phyloP scores from a whole-genome alignment of 75 land plant genomes.

The Chamaecyparis obtusa region DNA sequence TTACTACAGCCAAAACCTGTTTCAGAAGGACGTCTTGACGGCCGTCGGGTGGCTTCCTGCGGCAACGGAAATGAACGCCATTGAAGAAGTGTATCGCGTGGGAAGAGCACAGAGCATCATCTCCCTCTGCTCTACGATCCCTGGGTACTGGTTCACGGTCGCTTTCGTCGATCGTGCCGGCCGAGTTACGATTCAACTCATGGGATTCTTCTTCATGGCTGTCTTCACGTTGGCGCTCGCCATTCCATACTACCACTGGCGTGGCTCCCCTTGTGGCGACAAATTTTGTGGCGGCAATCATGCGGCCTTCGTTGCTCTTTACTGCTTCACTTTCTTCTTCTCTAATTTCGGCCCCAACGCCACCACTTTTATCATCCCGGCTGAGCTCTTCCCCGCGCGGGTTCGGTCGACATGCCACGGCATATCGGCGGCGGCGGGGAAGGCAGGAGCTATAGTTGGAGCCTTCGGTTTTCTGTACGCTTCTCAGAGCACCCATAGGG shows the following conservation, averaged over 20 bases:
- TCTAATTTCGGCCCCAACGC: slow-evolving; percentile 34
- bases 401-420: slow-evolving; percentile 44
- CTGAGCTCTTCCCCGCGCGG: slow-evolving; percentile 46
- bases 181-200: slow-evolving; percentile 45
- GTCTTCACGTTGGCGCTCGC: slow-evolving; percentile 68
- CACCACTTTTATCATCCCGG: slow-evolving; percentile 42
- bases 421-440: slow-evolving; percentile 37
- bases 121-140: slow-evolving; percentile 50
- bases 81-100: slow-evolving; percentile 34
- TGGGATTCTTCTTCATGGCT: slow-evolving; percentile 73
- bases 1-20: slow-evolving; percentile 44
- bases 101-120: slow-evolving; percentile 42
- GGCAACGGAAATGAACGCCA: slow-evolving; percentile 28
- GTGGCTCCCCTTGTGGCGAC: no score
- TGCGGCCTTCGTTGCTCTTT: slow-evolving; percentile 53
- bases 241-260: slow-evolving; percentile 63
- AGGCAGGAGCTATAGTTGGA: slow-evolving; percentile 37
- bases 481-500: slow-evolving; percentile 23
- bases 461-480: slow-evolving; percentile 56
- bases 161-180: slow-evolving; percentile 50
- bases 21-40: slow-evolving; percentile 44
- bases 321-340: slow-evolving; percentile 41
- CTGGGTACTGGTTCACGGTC: slow-evolving; percentile 76
- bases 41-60: slow-evolving; percentile 43
- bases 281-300: slow-evolving; percentile 19